phyloP scores from a whole-genome alignment of 2,329 filamentous ascomycete genomes.

The Xylariales sp. region DNA sequence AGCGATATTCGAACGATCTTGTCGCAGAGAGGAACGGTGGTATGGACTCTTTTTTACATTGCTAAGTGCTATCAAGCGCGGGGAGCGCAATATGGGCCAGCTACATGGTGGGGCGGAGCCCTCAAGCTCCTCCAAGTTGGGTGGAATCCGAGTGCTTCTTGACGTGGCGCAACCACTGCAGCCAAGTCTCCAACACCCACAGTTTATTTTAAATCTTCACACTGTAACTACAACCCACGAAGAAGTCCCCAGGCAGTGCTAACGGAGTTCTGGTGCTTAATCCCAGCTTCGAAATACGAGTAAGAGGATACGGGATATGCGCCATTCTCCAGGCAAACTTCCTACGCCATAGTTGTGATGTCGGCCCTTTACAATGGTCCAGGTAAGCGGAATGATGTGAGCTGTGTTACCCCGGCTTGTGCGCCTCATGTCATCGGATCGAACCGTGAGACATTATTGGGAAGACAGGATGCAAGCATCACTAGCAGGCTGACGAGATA shows the following conservation, averaged over 20 bases:
- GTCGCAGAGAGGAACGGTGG: neutral
- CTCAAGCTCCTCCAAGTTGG: constrained; percentile 2
- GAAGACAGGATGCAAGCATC: neutral
- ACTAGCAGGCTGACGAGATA: constrained; percentile 1
- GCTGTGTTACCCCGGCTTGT: neutral
- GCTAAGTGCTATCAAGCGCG: neutral
- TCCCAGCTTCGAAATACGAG: no score
- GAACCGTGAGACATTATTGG: neutral
- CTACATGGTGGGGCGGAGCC: constrained; percentile 3
- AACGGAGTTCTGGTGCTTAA: no score
- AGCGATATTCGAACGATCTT: neutral
- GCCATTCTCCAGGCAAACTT: no score
- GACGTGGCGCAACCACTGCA: constrained; percentile 6
- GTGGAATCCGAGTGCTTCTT: constrained; percentile 2
- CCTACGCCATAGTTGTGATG: no score
- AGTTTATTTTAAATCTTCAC: no score
- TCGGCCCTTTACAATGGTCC: neutral
- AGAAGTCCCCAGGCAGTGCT: no score
- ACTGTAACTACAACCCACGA: no score
- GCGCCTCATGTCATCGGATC: neutral
- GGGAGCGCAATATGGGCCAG: constrained; percentile 3
- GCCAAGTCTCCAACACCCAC: no score
- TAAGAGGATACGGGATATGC: no score
- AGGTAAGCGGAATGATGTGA: constrained; percentile 1
- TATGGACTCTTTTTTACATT: neutral